A percentile compares a stretch with the other conserved stretches of the same genome.
Evolutionary conservation across 176 grass and related monocot genomes (phyloP).

Genomic region (Zoysia japonica): DNA sequence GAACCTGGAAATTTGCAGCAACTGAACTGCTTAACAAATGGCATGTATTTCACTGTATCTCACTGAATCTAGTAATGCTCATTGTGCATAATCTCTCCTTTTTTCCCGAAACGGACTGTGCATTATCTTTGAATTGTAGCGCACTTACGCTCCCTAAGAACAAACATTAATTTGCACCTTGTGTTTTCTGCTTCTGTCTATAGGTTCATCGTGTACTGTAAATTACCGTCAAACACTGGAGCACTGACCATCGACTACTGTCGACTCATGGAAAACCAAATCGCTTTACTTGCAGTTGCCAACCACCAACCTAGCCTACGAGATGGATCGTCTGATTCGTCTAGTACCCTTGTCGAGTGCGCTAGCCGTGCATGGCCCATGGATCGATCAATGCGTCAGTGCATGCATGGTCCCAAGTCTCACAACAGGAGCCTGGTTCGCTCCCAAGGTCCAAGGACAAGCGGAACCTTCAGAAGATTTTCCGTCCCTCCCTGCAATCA

Average conservation of each 20-base stretch:
- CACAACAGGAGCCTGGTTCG: constrained; percentile 30
- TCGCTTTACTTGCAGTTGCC: not conserved
- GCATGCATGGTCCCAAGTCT: constrained; percentile 40
- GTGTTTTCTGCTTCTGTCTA: not conserved
- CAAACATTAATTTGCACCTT: not conserved
- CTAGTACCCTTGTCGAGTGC: constrained; percentile 23
- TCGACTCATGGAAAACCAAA: not conserved
- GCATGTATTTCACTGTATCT: constrained; percentile 11
- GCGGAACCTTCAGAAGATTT: constrained; percentile 46
- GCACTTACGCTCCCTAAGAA: constrained; percentile 5
- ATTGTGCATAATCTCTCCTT: constrained; percentile 9
- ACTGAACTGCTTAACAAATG: constrained; percentile 23
- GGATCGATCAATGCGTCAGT: constrained; percentile 18
- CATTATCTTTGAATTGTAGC: constrained; percentile 13
- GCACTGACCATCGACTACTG: not conserved
- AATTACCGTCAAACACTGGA: not conserved
- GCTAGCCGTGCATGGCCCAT: not conserved
- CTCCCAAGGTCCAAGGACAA: constrained; percentile 17
- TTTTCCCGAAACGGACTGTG: not conserved
- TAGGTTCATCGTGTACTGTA: too few relatives aligned
- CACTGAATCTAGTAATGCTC: constrained; percentile 26
- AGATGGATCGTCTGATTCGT: not conserved
- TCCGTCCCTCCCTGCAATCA: constrained; percentile 30
- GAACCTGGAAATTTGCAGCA: constrained; percentile 24
- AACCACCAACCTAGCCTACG: constrained; percentile 23